phyloP scores from a whole-genome alignment of 1,284 basidiomycete species.

The Rhodotorula sp. region DNA sequence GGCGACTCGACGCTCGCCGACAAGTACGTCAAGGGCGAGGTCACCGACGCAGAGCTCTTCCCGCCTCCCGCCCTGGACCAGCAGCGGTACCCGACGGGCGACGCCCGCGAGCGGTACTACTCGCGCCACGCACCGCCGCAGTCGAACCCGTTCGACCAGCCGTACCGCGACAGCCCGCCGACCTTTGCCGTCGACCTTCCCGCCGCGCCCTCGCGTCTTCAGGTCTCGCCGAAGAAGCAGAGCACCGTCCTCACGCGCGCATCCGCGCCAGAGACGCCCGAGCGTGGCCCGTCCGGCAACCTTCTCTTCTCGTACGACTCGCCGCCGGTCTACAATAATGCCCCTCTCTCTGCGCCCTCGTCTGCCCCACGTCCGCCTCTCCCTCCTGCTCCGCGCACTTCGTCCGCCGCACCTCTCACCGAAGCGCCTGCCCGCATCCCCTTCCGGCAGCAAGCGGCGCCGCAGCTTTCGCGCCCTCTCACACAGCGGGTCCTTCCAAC shows the following conservation, averaged over 20 bases:
- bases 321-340: constrained; percentile 9
- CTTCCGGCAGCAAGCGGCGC: constrained; percentile 20
- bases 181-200: constrained; percentile 31
- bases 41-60: neutral
- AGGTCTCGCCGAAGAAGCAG: constrained; percentile 38
- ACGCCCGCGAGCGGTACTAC: constrained; percentile 9
- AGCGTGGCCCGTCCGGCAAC: neutral
- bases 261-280: constrained; percentile 9
- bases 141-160: neutral
- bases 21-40: constrained; percentile 25
- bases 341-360: neutral
- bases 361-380: neutral
- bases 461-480: constrained; percentile 11
- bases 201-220: constrained; percentile 24
- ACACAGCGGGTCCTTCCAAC: neutral
- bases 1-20: constrained; percentile 20
- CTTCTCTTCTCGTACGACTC: constrained; percentile 38
- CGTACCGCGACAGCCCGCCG: neutral
- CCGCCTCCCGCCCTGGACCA: neutral
- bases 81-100: neutral
- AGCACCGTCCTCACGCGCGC: constrained; percentile 19
- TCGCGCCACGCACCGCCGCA: neutral
- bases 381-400: neutral
- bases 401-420: neutral
- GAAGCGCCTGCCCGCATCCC: constrained; percentile 19